These are phyloP conservation scores for Xylariales sp. DNA, from an alignment of 2,329 filamentous ascomycete genomes.

Conservation along the genomic window DNA sequence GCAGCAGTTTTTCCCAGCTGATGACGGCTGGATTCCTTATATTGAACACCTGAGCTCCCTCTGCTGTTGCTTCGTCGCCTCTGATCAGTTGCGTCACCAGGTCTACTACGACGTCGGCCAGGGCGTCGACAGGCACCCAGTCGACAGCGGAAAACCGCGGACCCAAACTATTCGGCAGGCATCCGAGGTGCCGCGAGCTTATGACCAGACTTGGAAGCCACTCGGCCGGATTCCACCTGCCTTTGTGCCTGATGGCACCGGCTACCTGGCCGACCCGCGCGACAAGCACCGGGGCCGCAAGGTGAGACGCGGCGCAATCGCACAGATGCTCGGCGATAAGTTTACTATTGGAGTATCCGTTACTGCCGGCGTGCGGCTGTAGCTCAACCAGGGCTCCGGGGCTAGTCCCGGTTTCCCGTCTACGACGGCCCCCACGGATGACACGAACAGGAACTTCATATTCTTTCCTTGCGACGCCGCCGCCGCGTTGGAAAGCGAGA, in stretches of 20 bases:
- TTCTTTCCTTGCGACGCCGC: conserved; percentile 13
- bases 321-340: conserved; percentile 46
- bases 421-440: conserved; percentile 40
- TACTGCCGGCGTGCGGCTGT: conserved; percentile 20
- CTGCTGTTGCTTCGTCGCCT: neutral
- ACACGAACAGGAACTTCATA: conserved; percentile 41
- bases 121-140: conserved; percentile 58
- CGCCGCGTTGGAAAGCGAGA: conserved; percentile 36
- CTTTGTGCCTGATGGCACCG: conserved; percentile 40
- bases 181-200: conserved; percentile 52
- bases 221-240: conserved; percentile 56
- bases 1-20: conserved; percentile 43
- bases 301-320: conserved; percentile 39
- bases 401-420: conserved; percentile 17
- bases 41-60: conserved; percentile 41
- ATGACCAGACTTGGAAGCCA: conserved; percentile 57
- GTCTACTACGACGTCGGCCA: conserved; percentile 53
- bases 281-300: conserved; percentile 35
- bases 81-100: conserved; percentile 33
- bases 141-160: conserved; percentile 50
- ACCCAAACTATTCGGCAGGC: conserved; percentile 54
- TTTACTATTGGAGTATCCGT: conserved; percentile 47
- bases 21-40: conserved; percentile 45
- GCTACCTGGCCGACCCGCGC: conserved; percentile 48
- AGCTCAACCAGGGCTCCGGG: conserved; percentile 34